Evolutionary conservation across 2,329 filamentous ascomycete genomes (phyloP).

Genomic region (Ramichloridium luteum): DNA sequence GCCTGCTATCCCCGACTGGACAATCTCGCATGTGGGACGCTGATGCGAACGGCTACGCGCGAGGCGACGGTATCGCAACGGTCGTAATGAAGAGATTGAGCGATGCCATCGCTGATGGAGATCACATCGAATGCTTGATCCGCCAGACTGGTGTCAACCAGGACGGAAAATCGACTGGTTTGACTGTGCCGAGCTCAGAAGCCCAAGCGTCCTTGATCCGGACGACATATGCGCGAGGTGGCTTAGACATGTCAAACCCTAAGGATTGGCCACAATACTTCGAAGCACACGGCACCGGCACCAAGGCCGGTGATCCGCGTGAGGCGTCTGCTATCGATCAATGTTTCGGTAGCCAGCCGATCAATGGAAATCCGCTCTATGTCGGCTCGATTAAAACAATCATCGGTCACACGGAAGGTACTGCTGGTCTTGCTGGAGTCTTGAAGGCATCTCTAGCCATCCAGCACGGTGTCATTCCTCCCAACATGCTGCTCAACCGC

Average conservation of each 20-base stretch:
- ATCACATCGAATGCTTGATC: constrained; percentile 32
- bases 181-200: constrained; percentile 28
- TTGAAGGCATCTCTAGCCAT: constrained; percentile 19
- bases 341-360: constrained; percentile 8
- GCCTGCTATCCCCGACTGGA: constrained; percentile 19
- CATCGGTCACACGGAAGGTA: constrained; percentile 16
- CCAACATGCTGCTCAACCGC: constrained; percentile 16
- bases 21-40: constrained; percentile 22
- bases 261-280: constrained; percentile 12
- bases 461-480: constrained; percentile 17
- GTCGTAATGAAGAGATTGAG: constrained; percentile 41
- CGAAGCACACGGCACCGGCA: constrained; percentile 25
- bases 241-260: constrained; percentile 18
- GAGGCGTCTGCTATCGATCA: constrained; percentile 16
- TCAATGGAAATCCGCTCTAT: constrained; percentile 5
- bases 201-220: constrained; percentile 29
- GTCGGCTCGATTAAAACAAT: constrained; percentile 20
- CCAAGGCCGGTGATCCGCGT: constrained; percentile 18
- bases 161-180: constrained; percentile 27
- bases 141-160: constrained; percentile 26
- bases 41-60: constrained; percentile 37
- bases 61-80: constrained; percentile 42
- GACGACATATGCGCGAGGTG: constrained; percentile 26
- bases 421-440: constrained; percentile 14
- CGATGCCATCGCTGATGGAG: constrained; percentile 36